Evolutionary conservation across 2,329 filamentous ascomycete genomes (phyloP), one percentile per base, ranked within the genome.

Genomic region (Pyrenochaeta sp.): DNA sequence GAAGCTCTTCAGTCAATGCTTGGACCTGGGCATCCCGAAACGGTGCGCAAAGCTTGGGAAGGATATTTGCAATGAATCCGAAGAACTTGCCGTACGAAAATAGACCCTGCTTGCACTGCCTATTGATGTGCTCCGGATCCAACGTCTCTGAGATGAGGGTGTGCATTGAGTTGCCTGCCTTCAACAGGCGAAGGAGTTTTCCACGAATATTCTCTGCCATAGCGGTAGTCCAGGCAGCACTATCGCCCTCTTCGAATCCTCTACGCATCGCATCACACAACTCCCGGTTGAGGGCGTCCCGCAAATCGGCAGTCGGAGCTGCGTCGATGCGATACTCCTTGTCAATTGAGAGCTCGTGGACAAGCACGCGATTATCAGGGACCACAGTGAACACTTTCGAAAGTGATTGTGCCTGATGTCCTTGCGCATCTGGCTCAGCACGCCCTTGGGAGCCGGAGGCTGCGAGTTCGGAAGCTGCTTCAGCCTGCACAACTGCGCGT

Each of bases 71-170:
- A 79, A 93, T 89, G 51, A 89, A 88, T 2, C 79, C 75, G 64
- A 93, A 93, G 71, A 93, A 92, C 45, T 84, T 87, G 54, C 88
- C 85, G 54, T 92, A 92, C 0, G 89, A 92, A 66, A 93, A 93
- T 35, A 82, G 83, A 10, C 89, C 88, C 41, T 84, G 79, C 7
- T 76, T 75, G 60, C 89, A 89, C 54, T 92, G 87, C 27, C 80
- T 81, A 48, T 81, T 78, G 19, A 90, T 85, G 50, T 88, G 78
- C 26, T 90, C 85, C 1, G 85, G 82, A 55, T 93, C 89, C 17
- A 94, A 75, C 1, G 88, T 83, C 61, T 92, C 89, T 2, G 83
- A 83, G 45, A 93, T 90, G 30, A 90, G 79, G 3, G 79, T 85
- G 63, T 91, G 80, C 81, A 91, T 88, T 13, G 85, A 83, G 63